phyloP scores from a whole-genome alignment of 306 rosid genomes.

The Hippophae tibetana region DNA sequence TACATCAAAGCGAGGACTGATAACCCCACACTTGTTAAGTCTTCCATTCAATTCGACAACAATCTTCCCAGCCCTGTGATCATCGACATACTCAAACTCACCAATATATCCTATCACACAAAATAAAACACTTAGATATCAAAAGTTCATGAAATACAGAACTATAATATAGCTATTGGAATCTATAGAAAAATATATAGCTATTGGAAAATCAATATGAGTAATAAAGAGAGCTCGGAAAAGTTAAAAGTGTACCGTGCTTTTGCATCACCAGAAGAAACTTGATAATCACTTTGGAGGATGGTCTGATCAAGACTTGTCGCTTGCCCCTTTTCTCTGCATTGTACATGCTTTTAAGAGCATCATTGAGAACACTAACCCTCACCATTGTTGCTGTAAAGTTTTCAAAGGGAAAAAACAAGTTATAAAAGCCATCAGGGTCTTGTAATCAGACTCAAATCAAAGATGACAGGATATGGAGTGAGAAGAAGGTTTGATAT shows the following conservation, averaged over 20 bases:
- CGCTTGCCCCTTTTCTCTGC: conserved; percentile 40
- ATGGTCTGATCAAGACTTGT: conserved; percentile 38
- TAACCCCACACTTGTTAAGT: conserved; percentile 57
- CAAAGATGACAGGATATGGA: too few species aligned
- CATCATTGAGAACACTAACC: conserved; percentile 34
- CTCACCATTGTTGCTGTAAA: conserved; percentile 25
- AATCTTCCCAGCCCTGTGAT: conserved; percentile 55
- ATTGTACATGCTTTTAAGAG: conserved; percentile 41
- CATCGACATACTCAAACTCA: conserved; percentile 56
- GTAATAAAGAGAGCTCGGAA: neutral
- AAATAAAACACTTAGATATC: neutral
- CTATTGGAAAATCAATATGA: neutral
- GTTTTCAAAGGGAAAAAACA: neutral
- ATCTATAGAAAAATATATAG: neutral
- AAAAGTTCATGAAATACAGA: neutral
- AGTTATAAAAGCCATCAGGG: neutral
- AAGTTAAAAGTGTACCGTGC: conserved; percentile 29
- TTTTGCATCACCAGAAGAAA: conserved; percentile 38
- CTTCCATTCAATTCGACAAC: conserved; percentile 60
- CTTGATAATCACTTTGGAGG: conserved; percentile 40
- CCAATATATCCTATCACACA: conserved; percentile 41
- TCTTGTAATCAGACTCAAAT: neutral
- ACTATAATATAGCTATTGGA: neutral
- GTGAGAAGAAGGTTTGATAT: too few species aligned
- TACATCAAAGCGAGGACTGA: conserved; percentile 59